phyloP scores from a whole-genome alignment of 805 yeast genomes.

The Yarrowia bubula region DNA sequence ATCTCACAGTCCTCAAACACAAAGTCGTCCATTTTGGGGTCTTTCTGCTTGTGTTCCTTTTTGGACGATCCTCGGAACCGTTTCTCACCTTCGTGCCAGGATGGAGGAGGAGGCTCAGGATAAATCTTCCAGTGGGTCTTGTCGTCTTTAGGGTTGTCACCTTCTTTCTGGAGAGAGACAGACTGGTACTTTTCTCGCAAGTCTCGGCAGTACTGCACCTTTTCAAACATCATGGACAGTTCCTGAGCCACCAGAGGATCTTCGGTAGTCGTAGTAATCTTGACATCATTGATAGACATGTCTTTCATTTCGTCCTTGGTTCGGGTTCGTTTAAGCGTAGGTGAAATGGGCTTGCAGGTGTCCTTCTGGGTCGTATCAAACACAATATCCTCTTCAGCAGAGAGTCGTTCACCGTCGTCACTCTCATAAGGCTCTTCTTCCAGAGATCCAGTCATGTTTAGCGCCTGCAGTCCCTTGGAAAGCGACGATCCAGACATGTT shows the following conservation, averaged over 20 bases:
- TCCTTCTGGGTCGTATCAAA: slow-evolving; percentile 6
- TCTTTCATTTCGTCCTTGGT: slow-evolving; percentile 7
- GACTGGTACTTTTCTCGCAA: slow-evolving; percentile 73
- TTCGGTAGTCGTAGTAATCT: slow-evolving; percentile 31
- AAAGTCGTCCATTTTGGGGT: slow-evolving; percentile 38
- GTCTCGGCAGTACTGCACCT: slow-evolving; percentile 54
- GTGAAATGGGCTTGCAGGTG: slow-evolving; percentile 14
- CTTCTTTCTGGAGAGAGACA: slow-evolving; percentile 67
- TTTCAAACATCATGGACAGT: slow-evolving; percentile 39
- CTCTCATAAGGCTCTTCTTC: slow-evolving; percentile 21
- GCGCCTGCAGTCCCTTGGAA: slow-evolving; percentile 7
- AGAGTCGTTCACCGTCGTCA: slow-evolving; percentile 2
- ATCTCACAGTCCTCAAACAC: slow-evolving; percentile 49
- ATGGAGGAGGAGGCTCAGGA: slow-evolving; percentile 93
- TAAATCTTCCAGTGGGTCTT: slow-evolving; percentile 68
- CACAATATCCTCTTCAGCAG: slow-evolving; percentile 8
- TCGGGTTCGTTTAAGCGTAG: slow-evolving; percentile 19
- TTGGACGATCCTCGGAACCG: slow-evolving; percentile 42
- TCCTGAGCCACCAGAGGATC: slow-evolving; percentile 40
- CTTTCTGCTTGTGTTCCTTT: slow-evolving; percentile 35
- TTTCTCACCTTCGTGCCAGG: slow-evolving; percentile 64
- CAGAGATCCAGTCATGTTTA: slow-evolving; percentile 13
- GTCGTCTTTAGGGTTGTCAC: slow-evolving; percentile 80
- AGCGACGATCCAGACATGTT: slow-evolving; percentile 3
- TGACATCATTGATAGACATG: slow-evolving; percentile 24